Conservation (phyloP, 2,329 filamentous ascomycete genomes). For the Aspergillus hiratsukae region DNA sequence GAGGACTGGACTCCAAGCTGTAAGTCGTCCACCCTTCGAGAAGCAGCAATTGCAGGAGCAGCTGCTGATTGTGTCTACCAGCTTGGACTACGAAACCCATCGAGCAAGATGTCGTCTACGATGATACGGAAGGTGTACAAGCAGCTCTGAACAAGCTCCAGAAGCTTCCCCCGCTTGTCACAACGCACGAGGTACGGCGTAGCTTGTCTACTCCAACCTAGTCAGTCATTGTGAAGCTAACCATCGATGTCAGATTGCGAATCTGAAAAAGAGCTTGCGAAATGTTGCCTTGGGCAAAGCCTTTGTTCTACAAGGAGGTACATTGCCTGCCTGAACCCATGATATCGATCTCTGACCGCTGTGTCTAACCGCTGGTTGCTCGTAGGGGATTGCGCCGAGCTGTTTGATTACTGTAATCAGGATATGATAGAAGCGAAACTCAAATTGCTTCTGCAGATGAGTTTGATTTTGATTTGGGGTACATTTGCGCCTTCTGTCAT, state of each 20-base stretch:
- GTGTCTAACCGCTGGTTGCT: conserved; percentile 4
- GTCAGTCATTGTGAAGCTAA: conserved; percentile 4
- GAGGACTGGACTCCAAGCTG: conserved; percentile 16
- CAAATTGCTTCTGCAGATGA: conserved; percentile 96
- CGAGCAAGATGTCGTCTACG: conserved; percentile 33
- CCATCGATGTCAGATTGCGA: conserved; percentile 53
- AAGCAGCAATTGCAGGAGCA: neutral
- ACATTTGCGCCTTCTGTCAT: conserved; percentile 37
- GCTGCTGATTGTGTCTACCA: conserved; percentile 1
- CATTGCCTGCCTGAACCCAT: conserved; percentile 1
- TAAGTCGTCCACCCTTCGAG: conserved; percentile 4
- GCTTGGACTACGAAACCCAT: conserved; percentile 23
- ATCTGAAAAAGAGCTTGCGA: conserved; percentile 70
- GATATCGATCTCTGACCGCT: neutral
- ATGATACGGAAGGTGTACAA: conserved; percentile 38
- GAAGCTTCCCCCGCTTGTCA: conserved; percentile 45
- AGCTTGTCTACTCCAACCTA: neutral
- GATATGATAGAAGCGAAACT: conserved; percentile 91
- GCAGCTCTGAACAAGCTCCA: conserved; percentile 40
- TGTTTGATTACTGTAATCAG: conserved; percentile 94
- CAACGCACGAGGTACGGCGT: conserved; percentile 38
- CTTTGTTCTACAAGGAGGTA: conserved; percentile 87
- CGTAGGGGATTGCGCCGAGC: conserved; percentile 77
- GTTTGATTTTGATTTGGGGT: conserved; percentile 86
- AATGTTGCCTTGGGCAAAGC: conserved; percentile 88